Percentiles rank a stretch among this genome's conserved stretches.
Evolutionary conservation across 164 flowering plant species (phyloP).

Genomic region (Aristolochia fimbriata): DNA sequence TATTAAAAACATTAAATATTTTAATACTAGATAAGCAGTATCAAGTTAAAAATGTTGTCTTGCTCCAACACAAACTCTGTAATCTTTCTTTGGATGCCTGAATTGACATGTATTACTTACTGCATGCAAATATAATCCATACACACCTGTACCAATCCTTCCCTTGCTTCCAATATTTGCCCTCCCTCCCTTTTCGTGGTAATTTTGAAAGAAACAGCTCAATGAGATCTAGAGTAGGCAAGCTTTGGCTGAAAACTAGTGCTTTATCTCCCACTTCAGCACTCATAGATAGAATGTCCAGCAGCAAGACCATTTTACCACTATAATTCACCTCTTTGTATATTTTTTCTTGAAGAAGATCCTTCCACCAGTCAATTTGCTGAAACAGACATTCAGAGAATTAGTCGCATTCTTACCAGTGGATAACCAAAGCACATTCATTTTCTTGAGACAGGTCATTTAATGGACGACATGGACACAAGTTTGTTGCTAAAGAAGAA

Average conservation of each 20-base stretch:
- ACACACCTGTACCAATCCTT: conserved; percentile 97
- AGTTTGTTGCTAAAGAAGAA: neutral
- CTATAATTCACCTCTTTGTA: conserved; percentile 61
- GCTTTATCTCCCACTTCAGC: conserved; percentile 77
- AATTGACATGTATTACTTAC: neutral
- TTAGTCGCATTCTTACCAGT: neutral
- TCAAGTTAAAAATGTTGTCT: neutral
- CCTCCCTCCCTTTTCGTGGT: conserved; percentile 44
- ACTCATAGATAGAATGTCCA: conserved; percentile 72
- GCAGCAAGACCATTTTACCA: conserved; percentile 95
- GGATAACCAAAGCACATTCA: neutral
- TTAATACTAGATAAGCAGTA: neutral
- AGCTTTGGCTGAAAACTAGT: conserved; percentile 89
- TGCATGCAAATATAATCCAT: neutral
- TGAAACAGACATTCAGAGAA: conserved; percentile 14
- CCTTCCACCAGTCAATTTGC: conserved; percentile 78
- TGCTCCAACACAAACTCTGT: neutral
- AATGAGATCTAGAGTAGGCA: conserved; percentile 85
- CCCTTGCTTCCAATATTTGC: conserved; percentile 80
- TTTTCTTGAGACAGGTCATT: too few relatives aligned
- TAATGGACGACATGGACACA: too few relatives aligned
- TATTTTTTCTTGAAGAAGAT: conserved; percentile 51
- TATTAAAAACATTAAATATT: neutral
- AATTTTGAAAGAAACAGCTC: conserved; percentile 72
- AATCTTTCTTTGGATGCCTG: neutral